Evolutionary conservation across 768 basidiomycete species (phyloP), one percentile per base, ranked within the genome.

Genomic region (Xanthoconium purpureum): DNA sequence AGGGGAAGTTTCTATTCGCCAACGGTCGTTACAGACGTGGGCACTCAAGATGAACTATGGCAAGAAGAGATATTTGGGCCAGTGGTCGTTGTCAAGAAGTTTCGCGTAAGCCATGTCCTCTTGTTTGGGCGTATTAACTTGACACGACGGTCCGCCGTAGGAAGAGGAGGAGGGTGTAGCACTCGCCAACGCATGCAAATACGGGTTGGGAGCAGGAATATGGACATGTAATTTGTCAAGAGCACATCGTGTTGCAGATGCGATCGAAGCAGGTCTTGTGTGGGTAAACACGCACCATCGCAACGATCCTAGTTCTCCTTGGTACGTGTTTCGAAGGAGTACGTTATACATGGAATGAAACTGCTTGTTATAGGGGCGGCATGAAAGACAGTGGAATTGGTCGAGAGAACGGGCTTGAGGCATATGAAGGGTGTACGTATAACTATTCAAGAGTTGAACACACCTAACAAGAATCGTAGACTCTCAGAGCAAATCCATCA

Each of bases 201-300:
- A 93, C 64, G 91, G 90, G 2, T 75, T 93, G 8, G 91, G 90
- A 14, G 87, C 88, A 3, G 87, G 85, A 10, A 77, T 94, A 47
- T 94, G 91, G 91, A 91, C 90, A 5, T 74, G 77, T 30, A 77
- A 91, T 68, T 66, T 94, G 33, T 85, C 89, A 0, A 78, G 84
- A 53, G 91, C 88, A 11, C 90, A 93, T 66, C 84, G 87, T 5
- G 80, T 91, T 3, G 80, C 91, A 7, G 79, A 79, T 48, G 74
- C 75, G 35, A 84, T 94, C 36, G 79, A 94, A 61, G 76, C 86
- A 17, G 92, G 92, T 6, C 65, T 94, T 32, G 87, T 89, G 44
- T 94, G 92, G 92, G 82, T 93, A 37, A 94, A 94, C 66, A 91
- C 88, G 0, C 90, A 93, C 61, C 92, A 94, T 65, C 81, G 91